Conservation (phyloP, 345 rosid genomes). For the Eucalyptus tenuipes region DNA sequence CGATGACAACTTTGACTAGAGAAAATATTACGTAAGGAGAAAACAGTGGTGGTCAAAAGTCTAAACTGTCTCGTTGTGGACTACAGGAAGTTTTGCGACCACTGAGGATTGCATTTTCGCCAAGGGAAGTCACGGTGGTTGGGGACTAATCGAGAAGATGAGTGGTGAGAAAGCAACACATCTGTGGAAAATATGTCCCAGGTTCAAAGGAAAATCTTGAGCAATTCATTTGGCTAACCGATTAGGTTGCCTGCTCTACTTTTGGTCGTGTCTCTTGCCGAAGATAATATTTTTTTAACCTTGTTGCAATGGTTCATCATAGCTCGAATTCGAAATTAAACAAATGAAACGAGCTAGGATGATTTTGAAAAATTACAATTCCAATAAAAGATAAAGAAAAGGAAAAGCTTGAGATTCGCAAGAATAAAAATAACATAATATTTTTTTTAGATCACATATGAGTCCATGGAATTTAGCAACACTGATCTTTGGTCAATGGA, state of each 20-base stretch:
- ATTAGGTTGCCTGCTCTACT: background rate
- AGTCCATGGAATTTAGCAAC: background rate
- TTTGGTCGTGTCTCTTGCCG: background rate
- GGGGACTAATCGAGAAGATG: background rate
- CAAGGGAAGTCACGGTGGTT: background rate
- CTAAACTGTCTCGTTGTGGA: background rate
- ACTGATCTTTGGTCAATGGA: background rate
- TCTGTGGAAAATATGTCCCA: background rate
- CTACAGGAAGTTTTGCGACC: background rate
- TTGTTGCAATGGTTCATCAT: background rate
- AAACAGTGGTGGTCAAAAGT: background rate
- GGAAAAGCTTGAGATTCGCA: background rate
- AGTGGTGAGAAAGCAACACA: background rate
- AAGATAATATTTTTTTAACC: background rate
- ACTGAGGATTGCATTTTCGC: background rate
- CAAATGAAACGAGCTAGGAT: background rate
- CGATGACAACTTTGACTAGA: background rate
- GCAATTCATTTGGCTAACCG: background rate
- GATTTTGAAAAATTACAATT: background rate
- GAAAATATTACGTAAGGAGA: background rate
- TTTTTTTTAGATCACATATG: background rate
- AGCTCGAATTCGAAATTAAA: background rate
- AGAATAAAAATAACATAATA: background rate
- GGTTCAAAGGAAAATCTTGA: background rate
- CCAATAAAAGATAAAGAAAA: background rate